Conservation (phyloP, 2,329 filamentous ascomycete species). For the Trichoderma brevicompactum region DNA sequence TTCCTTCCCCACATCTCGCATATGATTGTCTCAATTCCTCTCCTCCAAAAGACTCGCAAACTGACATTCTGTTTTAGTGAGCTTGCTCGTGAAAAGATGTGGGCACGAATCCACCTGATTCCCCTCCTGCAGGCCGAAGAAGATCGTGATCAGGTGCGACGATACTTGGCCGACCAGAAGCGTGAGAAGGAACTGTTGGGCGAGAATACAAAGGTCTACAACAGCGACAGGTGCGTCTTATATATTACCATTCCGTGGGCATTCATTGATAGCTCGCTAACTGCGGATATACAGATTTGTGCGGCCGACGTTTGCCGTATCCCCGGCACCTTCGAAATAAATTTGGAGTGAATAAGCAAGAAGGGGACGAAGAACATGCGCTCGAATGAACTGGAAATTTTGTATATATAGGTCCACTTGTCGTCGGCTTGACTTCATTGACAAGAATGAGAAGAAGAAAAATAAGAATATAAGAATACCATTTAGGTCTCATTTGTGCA, state of each 20-base stretch:
- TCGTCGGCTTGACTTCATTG: background rate
- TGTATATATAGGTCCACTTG: slow-evolving; percentile 29
- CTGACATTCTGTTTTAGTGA: slow-evolving; percentile 61
- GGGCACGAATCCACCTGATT: slow-evolving; percentile 92
- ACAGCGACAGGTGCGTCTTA: slow-evolving; percentile 76
- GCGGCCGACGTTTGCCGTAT: slow-evolving; percentile 76
- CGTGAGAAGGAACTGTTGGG: slow-evolving; percentile 91
- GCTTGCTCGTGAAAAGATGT: slow-evolving; percentile 96
- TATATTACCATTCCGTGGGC: background rate
- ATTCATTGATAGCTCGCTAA: background rate
- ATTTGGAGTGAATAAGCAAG: slow-evolving; percentile 22
- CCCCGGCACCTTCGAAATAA: slow-evolving; percentile 68
- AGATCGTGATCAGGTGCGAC: slow-evolving; percentile 90
- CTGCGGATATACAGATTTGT: slow-evolving; percentile 64
- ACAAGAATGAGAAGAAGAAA: background rate
- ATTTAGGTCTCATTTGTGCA: background rate
- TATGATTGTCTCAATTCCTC: background rate
- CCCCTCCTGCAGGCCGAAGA: slow-evolving; percentile 94
- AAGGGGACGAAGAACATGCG: background rate
- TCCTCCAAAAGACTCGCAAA: background rate
- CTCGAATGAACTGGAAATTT: slow-evolving; percentile 8
- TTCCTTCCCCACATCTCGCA: background rate
- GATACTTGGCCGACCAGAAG: slow-evolving; percentile 82
- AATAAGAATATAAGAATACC: background rate
- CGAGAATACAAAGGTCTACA: slow-evolving; percentile 81